Evolutionary conservation across 139 green algal genomes (phyloP).

Genomic region (Gonium pectorale): DNA sequence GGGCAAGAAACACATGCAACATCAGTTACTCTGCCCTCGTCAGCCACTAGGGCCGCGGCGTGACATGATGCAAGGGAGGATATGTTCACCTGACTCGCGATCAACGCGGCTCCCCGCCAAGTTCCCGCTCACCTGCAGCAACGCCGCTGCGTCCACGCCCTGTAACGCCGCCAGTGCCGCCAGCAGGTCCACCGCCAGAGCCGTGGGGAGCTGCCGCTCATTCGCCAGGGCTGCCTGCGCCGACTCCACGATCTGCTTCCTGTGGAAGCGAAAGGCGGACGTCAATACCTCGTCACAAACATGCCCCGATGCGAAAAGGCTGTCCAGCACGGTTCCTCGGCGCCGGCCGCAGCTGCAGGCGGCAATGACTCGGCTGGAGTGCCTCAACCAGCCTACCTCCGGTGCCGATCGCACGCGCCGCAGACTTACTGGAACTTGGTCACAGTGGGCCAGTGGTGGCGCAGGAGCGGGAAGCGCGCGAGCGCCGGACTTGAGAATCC

Average conservation of each 20-base stretch:
- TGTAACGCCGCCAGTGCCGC: conserved; percentile 64
- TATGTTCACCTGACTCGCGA: too few species aligned
- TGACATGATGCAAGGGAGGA: too few species aligned
- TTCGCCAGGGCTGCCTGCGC: conserved; percentile 56
- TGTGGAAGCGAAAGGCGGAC: conserved; percentile 39
- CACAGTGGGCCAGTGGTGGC: conserved; percentile 92
- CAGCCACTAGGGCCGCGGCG: too few species aligned
- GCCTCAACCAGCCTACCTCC: too few species aligned
- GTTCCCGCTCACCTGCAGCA: conserved; percentile 66
- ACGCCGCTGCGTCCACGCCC: conserved; percentile 39
- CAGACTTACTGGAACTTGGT: conserved; percentile 78
- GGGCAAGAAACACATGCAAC: not conserved
- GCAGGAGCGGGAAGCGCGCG: conserved; percentile 89
- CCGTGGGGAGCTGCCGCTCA: conserved; percentile 37
- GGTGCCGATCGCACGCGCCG: too few species aligned
- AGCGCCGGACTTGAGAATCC: conserved; percentile 44
- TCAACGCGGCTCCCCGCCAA: too few species aligned
- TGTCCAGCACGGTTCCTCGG: too few species aligned
- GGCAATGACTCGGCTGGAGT: too few species aligned
- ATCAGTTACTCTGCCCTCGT: too few species aligned
- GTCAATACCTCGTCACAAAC: too few species aligned
- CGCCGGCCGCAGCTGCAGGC: too few species aligned
- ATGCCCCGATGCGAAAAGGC: too few species aligned
- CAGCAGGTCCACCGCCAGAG: conserved; percentile 66
- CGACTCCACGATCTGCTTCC: conserved; percentile 71